A percentile compares a stretch with the other conserved stretches of the same genome.
These are phyloP conservation scores for Peribolospora baueri DNA, from an alignment of 768 basidiomycete genomes.

Conservation along the genomic window DNA sequence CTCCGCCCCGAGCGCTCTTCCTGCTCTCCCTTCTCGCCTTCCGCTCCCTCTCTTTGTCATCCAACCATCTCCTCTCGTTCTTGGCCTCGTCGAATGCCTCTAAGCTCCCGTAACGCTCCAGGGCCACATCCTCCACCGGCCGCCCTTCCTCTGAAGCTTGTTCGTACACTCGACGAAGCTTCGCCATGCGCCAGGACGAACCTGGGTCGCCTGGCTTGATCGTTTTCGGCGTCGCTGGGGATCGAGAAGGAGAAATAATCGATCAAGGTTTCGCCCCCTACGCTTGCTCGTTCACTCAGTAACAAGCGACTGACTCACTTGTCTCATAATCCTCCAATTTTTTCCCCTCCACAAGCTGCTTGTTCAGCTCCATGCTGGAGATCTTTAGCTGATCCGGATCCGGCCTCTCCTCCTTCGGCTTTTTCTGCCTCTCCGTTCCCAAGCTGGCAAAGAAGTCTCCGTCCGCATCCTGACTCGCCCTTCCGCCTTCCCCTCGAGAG, in stretches of 20 bases:
- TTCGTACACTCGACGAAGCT: constrained; percentile 68
- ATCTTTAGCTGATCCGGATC: constrained; percentile 45
- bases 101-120: constrained; percentile 67
- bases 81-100: constrained; percentile 70
- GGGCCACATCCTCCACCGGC: constrained; percentile 47
- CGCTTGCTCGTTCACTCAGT: constrained; percentile 28
- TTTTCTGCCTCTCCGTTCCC: constrained; percentile 49
- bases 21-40: constrained; percentile 21
- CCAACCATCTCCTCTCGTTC: constrained; percentile 61
- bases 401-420: constrained; percentile 31
- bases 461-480: constrained; percentile 29
- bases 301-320: constrained; percentile 40
- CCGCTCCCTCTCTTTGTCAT: constrained; percentile 46
- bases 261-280: constrained; percentile 21
- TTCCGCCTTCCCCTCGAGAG: constrained; percentile 26
- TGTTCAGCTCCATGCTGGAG: constrained; percentile 20
- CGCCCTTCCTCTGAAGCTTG: constrained; percentile 61
- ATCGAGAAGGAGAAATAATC: constrained; percentile 19
- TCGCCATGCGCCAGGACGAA: constrained; percentile 95
- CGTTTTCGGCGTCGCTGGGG: constrained; percentile 24
- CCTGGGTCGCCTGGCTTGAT: constrained; percentile 67
- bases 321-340: constrained; percentile 19
- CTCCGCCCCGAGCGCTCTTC: constrained; percentile 18
- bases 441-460: constrained; percentile 77
- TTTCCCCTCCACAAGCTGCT: constrained; percentile 29